Evolutionary conservation across 768 basidiomycete species (phyloP).

Genomic region (Naematelia aurantialba): DNA sequence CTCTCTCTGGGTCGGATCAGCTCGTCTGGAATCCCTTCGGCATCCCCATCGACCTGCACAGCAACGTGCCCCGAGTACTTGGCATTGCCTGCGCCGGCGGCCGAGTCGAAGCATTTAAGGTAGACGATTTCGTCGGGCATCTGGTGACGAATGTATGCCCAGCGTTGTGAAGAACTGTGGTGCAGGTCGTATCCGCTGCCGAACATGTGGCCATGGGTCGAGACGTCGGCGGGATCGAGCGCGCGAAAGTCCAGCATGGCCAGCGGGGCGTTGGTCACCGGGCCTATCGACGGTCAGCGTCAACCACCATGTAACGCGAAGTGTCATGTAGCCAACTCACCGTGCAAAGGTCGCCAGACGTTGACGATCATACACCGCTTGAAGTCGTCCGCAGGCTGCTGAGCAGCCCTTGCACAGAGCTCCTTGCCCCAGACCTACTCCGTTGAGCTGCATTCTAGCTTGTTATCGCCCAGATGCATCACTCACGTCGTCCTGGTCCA

Average conservation of each 20-base stretch:
- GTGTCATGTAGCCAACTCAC: too few relatives aligned
- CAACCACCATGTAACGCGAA: too few relatives aligned
- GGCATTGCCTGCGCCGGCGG: constrained; percentile 19
- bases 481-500: constrained; percentile 33
- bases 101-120: constrained; percentile 34
- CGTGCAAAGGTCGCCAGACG: constrained; percentile 33
- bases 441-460: neutral
- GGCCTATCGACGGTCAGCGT: constrained; percentile 10
- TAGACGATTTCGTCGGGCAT: constrained; percentile 33
- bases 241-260: constrained; percentile 15
- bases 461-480: neutral
- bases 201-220: constrained; percentile 19
- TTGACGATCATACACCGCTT: constrained; percentile 32
- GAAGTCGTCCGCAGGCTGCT: constrained; percentile 5
- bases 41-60: constrained; percentile 20
- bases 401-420: constrained; percentile 19
- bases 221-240: constrained; percentile 9
- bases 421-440: constrained; percentile 26
- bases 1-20: constrained; percentile 2
- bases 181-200: constrained; percentile 25
- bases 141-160: constrained; percentile 35
- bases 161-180: constrained; percentile 21
- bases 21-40: constrained; percentile 3
- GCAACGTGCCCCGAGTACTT: constrained; percentile 25
- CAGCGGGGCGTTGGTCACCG: constrained; percentile 37